Conservation (phyloP, 148 eudicot species). For the Hydrangea macrophylla region DNA sequence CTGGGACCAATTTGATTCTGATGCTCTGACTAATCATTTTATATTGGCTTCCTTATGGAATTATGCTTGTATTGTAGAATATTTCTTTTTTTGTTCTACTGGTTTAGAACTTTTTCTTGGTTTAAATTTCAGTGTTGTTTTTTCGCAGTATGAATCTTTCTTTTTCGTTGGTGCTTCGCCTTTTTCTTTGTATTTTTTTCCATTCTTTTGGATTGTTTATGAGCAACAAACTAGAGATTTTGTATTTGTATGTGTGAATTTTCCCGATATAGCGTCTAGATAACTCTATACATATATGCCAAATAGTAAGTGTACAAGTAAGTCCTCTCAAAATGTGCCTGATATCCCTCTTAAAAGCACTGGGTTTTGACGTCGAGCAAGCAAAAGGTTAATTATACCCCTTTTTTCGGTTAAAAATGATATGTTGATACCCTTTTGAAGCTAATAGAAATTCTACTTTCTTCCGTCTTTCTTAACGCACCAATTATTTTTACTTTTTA, state of each 20-base stretch:
- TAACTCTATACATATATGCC: background rate
- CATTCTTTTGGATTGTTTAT: too few species aligned
- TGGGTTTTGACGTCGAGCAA: background rate
- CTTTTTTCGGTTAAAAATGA: background rate
- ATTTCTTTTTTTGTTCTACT: constrained; percentile 13
- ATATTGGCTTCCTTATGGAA: constrained; percentile 1
- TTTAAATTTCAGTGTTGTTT: constrained; percentile 24
- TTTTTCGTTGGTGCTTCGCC: constrained; percentile 21
- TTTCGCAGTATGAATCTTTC: constrained; percentile 19
- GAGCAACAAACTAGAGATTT: too few species aligned
- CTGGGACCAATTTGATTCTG: constrained; percentile 41
- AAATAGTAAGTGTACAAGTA: too few species aligned
- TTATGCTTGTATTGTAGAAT: constrained; percentile 16
- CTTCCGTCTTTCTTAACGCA: background rate
- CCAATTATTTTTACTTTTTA: too few species aligned
- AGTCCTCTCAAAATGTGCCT: background rate
- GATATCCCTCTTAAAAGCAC: background rate
- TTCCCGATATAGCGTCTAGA: background rate
- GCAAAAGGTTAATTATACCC: background rate
- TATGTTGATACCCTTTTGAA: background rate
- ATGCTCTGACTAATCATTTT: constrained; percentile 29
- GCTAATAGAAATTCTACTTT: background rate
- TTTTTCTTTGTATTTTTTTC: too few species aligned
- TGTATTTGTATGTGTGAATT: constrained; percentile 13
- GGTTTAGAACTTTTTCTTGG: constrained; percentile 10